Evolutionary conservation across 176 grass and related monocot species (phyloP).

Genomic region (Coix lacrymajobi): DNA sequence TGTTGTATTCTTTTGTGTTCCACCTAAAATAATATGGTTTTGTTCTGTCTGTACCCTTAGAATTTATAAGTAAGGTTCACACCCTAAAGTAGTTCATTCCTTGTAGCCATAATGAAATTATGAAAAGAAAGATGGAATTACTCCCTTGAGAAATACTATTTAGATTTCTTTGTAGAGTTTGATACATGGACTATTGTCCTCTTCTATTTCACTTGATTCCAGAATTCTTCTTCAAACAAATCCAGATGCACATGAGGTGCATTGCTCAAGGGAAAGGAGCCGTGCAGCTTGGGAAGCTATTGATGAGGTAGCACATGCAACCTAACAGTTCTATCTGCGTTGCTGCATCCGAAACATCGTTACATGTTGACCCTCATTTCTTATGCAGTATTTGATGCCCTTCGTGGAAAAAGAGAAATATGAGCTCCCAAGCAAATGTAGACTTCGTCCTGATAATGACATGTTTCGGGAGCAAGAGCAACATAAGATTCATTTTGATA

Average conservation of each 20-base stretch:
- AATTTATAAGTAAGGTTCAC: neutral
- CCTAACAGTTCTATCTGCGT: constrained; percentile 5
- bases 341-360: constrained; percentile 5
- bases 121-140: neutral
- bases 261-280: constrained; percentile 96
- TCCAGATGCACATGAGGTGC: constrained; percentile 52
- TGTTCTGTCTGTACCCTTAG: neutral
- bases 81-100: constrained; percentile 1
- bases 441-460: constrained; percentile 73
- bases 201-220: constrained; percentile 25
- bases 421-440: constrained; percentile 74
- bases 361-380: constrained; percentile 2
- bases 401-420: constrained; percentile 89
- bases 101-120: neutral
- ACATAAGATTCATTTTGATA: constrained; percentile 84
- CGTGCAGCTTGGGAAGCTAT: constrained; percentile 77
- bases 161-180: constrained; percentile 9
- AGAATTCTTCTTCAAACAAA: constrained; percentile 61
- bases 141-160: neutral
- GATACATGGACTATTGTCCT: neutral
- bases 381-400: constrained; percentile 89
- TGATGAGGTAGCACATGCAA: constrained; percentile 62
- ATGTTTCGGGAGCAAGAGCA: constrained; percentile 93
- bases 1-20: neutral
- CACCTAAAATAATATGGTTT: constrained; percentile 8